Conservation (phyloP, 306 rosid genomes). For the Luffa acutangula region DNA sequence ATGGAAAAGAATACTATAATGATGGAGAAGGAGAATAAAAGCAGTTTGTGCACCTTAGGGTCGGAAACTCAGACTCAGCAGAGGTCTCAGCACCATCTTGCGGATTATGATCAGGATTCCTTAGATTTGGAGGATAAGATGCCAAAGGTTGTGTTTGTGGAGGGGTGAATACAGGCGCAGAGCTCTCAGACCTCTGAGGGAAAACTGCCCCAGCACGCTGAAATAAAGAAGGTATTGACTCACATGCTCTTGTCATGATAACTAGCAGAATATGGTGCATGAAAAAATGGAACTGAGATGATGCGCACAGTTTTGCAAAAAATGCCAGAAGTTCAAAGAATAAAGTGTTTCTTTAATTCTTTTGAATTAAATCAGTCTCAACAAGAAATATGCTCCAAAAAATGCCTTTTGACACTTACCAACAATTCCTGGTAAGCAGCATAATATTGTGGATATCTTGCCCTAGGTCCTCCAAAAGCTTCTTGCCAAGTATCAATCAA, state of each 20-base stretch:
- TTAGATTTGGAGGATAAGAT: slow-evolving; percentile 67
- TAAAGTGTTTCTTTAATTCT: background rate
- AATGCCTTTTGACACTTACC: slow-evolving; percentile 34
- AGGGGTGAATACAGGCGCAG: slow-evolving; percentile 88
- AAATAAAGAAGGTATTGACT: slow-evolving; percentile 15
- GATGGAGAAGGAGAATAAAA: slow-evolving; percentile 12
- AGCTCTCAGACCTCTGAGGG: slow-evolving; percentile 70
- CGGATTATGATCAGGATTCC: slow-evolving; percentile 26
- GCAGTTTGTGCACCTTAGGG: slow-evolving; percentile 50
- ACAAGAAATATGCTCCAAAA: background rate
- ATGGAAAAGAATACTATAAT: background rate
- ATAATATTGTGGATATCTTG: slow-evolving; percentile 91
- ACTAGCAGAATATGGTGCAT: background rate
- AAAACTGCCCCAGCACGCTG: slow-evolving; percentile 94
- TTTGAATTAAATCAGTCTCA: background rate
- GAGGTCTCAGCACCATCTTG: slow-evolving; percentile 64
- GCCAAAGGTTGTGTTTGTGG: slow-evolving; percentile 82
- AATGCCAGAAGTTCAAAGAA: background rate
- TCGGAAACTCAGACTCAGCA: slow-evolving; percentile 70
- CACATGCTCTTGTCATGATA: background rate
- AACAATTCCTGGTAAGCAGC: slow-evolving; percentile 87
- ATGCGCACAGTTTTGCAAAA: background rate
- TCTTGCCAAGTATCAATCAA: slow-evolving; percentile 99
- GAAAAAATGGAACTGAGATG: background rate
- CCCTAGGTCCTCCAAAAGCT: slow-evolving; percentile 94